These are phyloP conservation scores for Exophiala lecanii-corni DNA, from an alignment of 2,329 filamentous ascomycete genomes.

Conservation along the genomic window DNA sequence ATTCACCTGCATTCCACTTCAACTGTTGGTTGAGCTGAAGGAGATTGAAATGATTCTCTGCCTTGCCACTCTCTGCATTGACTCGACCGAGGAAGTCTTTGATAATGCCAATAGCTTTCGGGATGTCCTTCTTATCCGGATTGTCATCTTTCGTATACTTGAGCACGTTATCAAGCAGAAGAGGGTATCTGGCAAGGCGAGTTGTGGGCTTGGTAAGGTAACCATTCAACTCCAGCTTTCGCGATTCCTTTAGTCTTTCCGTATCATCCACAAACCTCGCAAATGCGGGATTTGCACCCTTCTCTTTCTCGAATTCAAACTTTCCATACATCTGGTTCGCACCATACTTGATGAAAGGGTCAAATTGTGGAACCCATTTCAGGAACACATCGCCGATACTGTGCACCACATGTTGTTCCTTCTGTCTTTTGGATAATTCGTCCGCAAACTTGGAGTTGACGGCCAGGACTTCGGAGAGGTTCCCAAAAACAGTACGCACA, in stretches of 20 bases:
- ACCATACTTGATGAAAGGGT: slow-evolving; percentile 94
- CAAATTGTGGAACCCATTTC: slow-evolving; percentile 85
- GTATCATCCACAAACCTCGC: slow-evolving; percentile 93
- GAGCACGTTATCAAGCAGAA: slow-evolving; percentile 83
- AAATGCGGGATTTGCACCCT: slow-evolving; percentile 78
- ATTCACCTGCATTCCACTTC: slow-evolving; percentile 83
- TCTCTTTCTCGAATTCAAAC: slow-evolving; percentile 96
- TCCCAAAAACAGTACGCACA: slow-evolving; percentile 90
- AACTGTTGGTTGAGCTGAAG: slow-evolving; percentile 87
- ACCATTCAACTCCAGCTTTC: slow-evolving; percentile 94
- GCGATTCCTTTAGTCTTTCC: slow-evolving; percentile 89
- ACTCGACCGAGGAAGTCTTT: slow-evolving; percentile 81
- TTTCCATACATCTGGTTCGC: slow-evolving; percentile 95
- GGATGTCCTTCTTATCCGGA: slow-evolving; percentile 86
- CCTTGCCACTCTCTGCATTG: slow-evolving; percentile 92
- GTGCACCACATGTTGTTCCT: slow-evolving; percentile 80
- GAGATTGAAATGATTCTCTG: slow-evolving; percentile 95
- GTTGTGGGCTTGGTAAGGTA: slow-evolving; percentile 98
- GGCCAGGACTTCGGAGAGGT: slow-evolving; percentile 88
- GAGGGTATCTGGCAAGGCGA: slow-evolving; percentile 84
- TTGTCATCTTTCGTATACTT: slow-evolving; percentile 89
- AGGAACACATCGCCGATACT: slow-evolving; percentile 93
- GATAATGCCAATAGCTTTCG: slow-evolving; percentile 81
- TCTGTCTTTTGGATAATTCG: slow-evolving; percentile 82
- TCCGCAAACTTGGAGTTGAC: slow-evolving; percentile 88